Evolutionary conservation across 176 grass and related monocot species (phyloP).

Genomic region (Carex kokanica): DNA sequence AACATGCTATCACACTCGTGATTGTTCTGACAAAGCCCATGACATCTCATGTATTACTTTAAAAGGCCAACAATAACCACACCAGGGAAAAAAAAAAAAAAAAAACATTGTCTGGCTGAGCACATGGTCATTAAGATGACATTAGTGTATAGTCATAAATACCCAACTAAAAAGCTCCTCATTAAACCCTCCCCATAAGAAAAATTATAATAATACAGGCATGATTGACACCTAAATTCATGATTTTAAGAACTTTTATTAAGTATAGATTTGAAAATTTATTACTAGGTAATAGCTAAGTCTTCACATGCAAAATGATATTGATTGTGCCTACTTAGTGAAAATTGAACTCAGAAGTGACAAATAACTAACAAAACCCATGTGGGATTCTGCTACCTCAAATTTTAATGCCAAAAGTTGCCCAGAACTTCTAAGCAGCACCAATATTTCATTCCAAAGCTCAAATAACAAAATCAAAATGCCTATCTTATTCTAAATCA

Average conservation of each 20-base stretch:
- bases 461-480: not conserved
- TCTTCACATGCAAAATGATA: conserved; percentile 6
- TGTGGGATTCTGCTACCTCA: not conserved
- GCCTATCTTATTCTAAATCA: not conserved
- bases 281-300: not conserved
- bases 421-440: not conserved
- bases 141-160: not conserved
- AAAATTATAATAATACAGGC: conserved; percentile 8
- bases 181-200: not conserved
- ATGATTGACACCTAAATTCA: not conserved
- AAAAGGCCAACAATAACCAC: conserved; percentile 23
- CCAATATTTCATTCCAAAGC: not conserved
- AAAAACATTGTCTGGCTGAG: conserved; percentile 9
- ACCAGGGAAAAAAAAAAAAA: not conserved
- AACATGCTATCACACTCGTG: conserved; percentile 13
- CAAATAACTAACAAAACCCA: not conserved
- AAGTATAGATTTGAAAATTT: not conserved
- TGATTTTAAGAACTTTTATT: not conserved
- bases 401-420: not conserved
- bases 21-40: conserved; percentile 11
- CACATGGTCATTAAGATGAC: conserved; percentile 14
- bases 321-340: not conserved
- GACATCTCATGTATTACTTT: conserved; percentile 21
- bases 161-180: conserved; percentile 8
- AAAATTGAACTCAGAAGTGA: not conserved